Base-by-base conservation (phyloP, 192 early-diverging fungal species). In the Cladochytrium replicatum region DNA sequence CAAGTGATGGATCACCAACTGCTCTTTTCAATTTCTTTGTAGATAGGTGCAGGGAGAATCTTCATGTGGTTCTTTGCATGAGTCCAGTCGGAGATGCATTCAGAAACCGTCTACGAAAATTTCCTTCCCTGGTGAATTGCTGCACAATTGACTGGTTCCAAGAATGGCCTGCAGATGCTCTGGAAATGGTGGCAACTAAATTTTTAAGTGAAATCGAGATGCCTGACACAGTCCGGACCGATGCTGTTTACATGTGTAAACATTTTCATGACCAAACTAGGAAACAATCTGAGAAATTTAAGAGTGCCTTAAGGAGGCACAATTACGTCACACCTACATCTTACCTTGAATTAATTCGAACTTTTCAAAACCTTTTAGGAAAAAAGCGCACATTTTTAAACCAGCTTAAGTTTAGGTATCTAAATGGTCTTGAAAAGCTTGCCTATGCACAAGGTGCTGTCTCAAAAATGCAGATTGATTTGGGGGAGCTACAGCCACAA, bases 131-230 rank as follows among this genome's bases (percentile, higher is more conserved):
- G 15, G 56, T 78, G 41, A 78, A 78, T 52, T 78, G 76, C 48
- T 78, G 76, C 45, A 78, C 76, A 11, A 78, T 78, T 31, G 68
- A 78, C 54, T 78, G 76, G 76, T 78, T 78, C 57, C 64, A 61
- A 8, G 76, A 72, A 37, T 78, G 76, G 76, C 76, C 76, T 1
- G 57, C 77, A 17, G 76, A 78, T 52, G 76, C 76, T 1, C 43
- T 78, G 15, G 74, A 67, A 43, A 72, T 77, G 46, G 76, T 78
- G 13, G 76, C 76, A 9, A 50, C 50, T 2, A 77, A 75, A 37
- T 78, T 77, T 49, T 44, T 78, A 24, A 50, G 61, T 26, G 70
- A 71, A 31, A 59, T 72, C 3, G 71, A 67, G 17, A 74, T 78
- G 50, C 56, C 73, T 9, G 67, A 72, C 21, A 17, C 38, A 17